Evolutionary conservation across 306 rosid genomes (phyloP), one percentile per base, ranked within the genome.

Genomic region (Dryas drummondii): DNA sequence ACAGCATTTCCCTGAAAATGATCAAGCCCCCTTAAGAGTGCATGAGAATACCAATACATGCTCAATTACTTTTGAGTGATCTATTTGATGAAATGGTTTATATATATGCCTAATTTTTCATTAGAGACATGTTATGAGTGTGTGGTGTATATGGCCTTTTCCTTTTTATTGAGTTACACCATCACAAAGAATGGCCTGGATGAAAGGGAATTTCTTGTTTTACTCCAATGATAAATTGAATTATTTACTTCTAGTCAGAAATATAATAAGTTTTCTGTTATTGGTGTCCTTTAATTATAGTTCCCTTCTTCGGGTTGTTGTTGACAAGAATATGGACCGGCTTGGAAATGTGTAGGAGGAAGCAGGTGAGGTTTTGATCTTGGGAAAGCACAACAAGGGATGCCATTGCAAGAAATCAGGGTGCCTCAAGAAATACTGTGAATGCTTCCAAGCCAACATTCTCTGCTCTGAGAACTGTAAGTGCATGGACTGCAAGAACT

Each of bases 391-490:
- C 88, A 92, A 96, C 83, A 96, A 96, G 78, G 99, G 99, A 53
- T 96, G 99, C 74, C 99, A 96, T 79, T 96, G 99, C 85, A 96
- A 92, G 85, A 96, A 92, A 76, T 96, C 99, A 2, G 99, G 99
- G 59, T 96, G 99, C 82, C 98, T 96, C 46, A 92, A 92, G 78
- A 96, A 92, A 83, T 96, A 96, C 79, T 96, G 99, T 32, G 99
- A 92, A 80, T 96, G 99, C 83, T 96, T 96, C 81, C 98, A 92
- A 88, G 99, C 99, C 78, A 92, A 96, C 82, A 88, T 96, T 87
- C 96, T 96, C 72, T 96, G 99, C 86, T 96, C 99, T 37, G 98
- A 96, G 81, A 96, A 92, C 84, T 96, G 99, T 79, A 96, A 89
- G 78, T 96, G 99, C 88, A 81, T 92, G 89, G 99, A 96, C 88